Evolutionary conservation across 768 basidiomycete genomes (phyloP), one percentile per base, ranked within the genome.

Genomic region (Suillus fuscotomentosus): DNA sequence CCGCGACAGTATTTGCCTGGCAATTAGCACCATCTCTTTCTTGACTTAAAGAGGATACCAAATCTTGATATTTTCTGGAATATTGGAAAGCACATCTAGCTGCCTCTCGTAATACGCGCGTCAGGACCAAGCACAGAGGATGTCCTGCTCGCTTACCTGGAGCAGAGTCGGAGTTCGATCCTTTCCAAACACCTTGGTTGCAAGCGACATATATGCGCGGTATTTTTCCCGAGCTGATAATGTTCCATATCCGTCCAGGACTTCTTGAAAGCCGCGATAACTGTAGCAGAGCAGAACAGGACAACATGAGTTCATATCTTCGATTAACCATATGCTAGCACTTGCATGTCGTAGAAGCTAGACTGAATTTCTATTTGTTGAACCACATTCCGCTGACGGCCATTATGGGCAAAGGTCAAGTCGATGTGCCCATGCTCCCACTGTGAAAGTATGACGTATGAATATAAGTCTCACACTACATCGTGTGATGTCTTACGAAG

Each of bases 161-260:
- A 20, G 20, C 17, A 59, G 9, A 31, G 57, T 59, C 0, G 36
- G 57, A 3, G 41, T 24, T 31, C 57, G 57, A n/a, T 59, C 27
- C 9, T 27, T 27, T 11, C 57, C 57, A 27, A 59, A 42, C 20
- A 42, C 41, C 10, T 42, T 59, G 57, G 36, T 20, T 8, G 57
- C 57, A 41, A 59, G 42, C 22, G 57, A 59, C 57, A 59, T 59
- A 13, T 59, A 59, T 31, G 57, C 57, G 13, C 57, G 57, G 27
- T 59, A 59, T 24, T 42, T 59, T 20, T 11, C 24, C 11, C 24
- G 57, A 20, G 39, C 39, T 3, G 57, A 31, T 20, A 59, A 13
- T 22, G 27, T 13, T 8, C 57, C 57, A 3, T 27, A 31, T 42
- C 24, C 36, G 2, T 59, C 39, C 3, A 59, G 42, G 15, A 27